A percentile compares a stretch with the other conserved stretches of the same genome.
Evolutionary conservation across 2,329 filamentous ascomycete species (phyloP).

Genomic region (Monosporascus sp.): DNA sequence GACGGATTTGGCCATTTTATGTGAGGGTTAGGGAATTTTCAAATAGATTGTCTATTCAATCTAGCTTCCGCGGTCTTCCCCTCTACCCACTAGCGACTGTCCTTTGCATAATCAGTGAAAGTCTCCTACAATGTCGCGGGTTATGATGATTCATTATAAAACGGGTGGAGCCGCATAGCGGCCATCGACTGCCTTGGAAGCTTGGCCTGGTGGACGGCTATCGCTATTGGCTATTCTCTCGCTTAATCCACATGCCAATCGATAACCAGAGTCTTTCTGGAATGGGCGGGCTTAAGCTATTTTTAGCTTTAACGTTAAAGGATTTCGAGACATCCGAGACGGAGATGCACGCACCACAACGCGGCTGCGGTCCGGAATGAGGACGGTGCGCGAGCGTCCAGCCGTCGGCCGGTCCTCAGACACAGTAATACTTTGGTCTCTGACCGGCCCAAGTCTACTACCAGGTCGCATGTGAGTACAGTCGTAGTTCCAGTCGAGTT

Average conservation of each 20-base stretch:
- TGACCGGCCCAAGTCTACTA: no score
- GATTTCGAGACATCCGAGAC: neutral
- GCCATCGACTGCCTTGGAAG: slow-evolving; percentile 1
- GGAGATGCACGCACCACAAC: neutral
- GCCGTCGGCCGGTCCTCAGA: no score
- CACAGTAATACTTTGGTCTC: no score
- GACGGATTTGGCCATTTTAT: no score
- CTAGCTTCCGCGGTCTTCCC: no score
- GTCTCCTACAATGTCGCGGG: neutral
- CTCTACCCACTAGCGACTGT: no score
- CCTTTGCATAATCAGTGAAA: no score
- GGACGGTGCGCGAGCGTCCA: no score
- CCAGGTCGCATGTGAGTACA: no score
- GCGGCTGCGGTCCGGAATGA: neutral
- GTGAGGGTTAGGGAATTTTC: no score
- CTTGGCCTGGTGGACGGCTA: neutral
- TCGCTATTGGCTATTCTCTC: slow-evolving; percentile 4
- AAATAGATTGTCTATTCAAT: no score
- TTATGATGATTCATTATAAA: neutral
- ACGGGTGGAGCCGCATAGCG: neutral
- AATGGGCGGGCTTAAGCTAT: neutral
- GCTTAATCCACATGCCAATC: neutral
- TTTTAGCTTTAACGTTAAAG: neutral
- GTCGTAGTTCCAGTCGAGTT: no score
- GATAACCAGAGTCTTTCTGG: neutral